Evolutionary conservation across 306 rosid species (phyloP).

Genomic region (Acacia crassicarpa): DNA sequence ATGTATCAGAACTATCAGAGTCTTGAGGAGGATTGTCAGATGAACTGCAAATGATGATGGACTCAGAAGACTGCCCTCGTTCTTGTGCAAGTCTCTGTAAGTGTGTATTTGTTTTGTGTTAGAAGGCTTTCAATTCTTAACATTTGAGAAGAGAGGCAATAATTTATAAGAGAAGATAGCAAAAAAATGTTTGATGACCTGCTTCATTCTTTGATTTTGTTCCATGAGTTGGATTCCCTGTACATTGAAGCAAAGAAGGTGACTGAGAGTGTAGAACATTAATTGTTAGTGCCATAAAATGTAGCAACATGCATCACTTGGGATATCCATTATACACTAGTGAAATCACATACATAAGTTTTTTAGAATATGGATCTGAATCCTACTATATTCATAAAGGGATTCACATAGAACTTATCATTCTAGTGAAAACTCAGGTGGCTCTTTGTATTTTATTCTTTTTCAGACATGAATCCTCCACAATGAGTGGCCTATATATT

Average conservation of each 20-base stretch:
- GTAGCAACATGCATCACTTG: background rate
- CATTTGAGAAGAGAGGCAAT: background rate
- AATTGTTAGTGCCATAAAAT: background rate
- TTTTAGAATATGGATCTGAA: background rate
- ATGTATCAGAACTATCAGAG: conserved; percentile 30
- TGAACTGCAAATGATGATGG: conserved; percentile 24
- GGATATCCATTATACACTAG: background rate
- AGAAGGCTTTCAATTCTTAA: background rate
- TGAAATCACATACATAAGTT: too few relatives aligned
- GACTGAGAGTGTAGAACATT: background rate
- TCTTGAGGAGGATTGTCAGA: conserved; percentile 33
- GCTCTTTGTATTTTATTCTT: too few relatives aligned
- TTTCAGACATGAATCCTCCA: too few relatives aligned
- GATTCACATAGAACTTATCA: background rate
- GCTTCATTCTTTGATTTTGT: conserved; percentile 36
- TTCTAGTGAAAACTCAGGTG: background rate
- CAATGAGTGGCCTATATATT: too few relatives aligned
- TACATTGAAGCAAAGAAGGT: background rate
- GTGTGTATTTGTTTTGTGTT: background rate
- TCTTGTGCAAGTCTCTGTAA: background rate
- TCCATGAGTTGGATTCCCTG: conserved; percentile 36
- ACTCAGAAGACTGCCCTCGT: conserved; percentile 33
- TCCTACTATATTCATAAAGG: background rate
- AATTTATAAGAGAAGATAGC: background rate
- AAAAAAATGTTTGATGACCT: conserved; percentile 23